Evolutionary conservation across 1,139 yeast species (phyloP).

Genomic region (Tardiomyces digboiensis): DNA sequence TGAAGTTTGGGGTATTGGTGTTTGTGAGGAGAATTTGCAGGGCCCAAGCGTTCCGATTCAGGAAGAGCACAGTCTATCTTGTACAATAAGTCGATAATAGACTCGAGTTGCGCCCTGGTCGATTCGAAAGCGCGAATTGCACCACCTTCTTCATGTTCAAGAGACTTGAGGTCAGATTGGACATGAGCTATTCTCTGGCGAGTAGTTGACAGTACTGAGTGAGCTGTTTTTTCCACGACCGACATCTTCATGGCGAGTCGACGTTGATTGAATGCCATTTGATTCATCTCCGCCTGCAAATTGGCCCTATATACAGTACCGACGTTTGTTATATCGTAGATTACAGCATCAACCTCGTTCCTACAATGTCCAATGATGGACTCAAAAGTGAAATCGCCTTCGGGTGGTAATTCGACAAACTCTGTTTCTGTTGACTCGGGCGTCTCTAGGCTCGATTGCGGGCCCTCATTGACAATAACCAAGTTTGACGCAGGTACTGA

Average conservation of each 20-base stretch:
- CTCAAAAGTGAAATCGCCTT: background rate
- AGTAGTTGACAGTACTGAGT: background rate
- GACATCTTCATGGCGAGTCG: background rate
- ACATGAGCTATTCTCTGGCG: background rate
- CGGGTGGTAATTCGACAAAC: background rate
- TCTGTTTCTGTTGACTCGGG: background rate
- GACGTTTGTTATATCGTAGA: background rate
- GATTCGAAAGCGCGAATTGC: background rate
- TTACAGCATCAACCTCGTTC: background rate
- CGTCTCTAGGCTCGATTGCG: background rate
- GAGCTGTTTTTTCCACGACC: slow-evolving; percentile 15
- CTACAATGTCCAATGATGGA: background rate
- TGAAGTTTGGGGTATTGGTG: background rate
- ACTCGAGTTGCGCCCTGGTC: background rate
- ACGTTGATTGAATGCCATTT: background rate
- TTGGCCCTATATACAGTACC: background rate
- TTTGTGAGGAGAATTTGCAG: background rate
- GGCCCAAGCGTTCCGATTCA: background rate
- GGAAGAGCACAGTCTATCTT: background rate
- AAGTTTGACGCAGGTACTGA: background rate
- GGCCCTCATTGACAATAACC: background rate
- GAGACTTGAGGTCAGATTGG: background rate
- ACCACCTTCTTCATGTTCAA: background rate
- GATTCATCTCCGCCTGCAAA: background rate
- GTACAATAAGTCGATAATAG: background rate